These are phyloP conservation scores for Chlamydomonas sp. DNA, from an alignment of 139 green algal genomes.

Conservation along the genomic window DNA sequence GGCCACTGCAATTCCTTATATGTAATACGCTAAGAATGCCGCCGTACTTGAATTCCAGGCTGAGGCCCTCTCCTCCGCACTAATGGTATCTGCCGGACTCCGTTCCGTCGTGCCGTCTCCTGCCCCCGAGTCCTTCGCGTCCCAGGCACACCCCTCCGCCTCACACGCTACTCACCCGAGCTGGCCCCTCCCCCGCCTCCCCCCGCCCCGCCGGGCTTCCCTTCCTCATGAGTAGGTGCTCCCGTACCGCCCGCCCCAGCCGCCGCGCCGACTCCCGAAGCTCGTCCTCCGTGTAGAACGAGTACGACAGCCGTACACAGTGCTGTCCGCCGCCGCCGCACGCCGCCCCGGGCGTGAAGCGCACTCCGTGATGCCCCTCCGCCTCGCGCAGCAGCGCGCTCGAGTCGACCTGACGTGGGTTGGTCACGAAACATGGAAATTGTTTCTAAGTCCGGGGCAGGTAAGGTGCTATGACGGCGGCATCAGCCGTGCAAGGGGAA, in stretches of 20 bases:
- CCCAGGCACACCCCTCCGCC: no score
- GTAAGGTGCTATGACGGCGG: background rate
- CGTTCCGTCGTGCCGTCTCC: no score
- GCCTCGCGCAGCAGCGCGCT: conserved; percentile 6
- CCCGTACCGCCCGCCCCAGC: conserved; percentile 31
- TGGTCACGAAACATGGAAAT: background rate
- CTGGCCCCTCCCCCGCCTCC: no score
- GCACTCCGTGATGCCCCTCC: conserved; percentile 18
- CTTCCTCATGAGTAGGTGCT: conserved; percentile 3
- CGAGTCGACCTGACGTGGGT: conserved; percentile 23
- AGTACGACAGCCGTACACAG: conserved; percentile 33
- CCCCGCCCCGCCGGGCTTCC: no score
- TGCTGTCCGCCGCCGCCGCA: conserved; percentile 29
- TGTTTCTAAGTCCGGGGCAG: background rate
- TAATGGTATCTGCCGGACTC: no score
- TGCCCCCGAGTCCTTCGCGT: no score
- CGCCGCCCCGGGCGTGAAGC: conserved; percentile 36
- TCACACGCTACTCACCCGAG: no score
- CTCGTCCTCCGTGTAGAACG: conserved; percentile 45
- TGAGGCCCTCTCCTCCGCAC: no score
- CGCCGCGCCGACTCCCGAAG: conserved; percentile 34
- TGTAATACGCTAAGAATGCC: no score
- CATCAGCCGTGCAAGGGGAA: background rate
- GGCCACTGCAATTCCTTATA: no score
- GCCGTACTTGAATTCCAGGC: no score